Base-by-base conservation (phyloP, 2,329 filamentous ascomycete species). In the Cryphonectria parasitica region DNA sequence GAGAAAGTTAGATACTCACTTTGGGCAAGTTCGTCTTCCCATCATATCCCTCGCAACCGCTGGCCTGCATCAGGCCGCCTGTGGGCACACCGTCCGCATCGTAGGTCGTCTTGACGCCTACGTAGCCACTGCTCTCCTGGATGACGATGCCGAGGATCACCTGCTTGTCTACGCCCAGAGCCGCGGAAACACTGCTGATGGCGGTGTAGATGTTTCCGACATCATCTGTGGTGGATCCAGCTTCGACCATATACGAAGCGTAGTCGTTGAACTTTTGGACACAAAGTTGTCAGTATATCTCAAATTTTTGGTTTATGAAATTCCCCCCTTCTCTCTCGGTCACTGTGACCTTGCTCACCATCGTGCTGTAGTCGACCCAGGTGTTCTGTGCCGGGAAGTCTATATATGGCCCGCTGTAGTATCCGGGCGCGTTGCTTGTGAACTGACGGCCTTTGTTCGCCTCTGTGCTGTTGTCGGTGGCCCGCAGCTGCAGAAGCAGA, bases 101-200 rank as follows among this genome's bases (percentile, higher is more conserved):
- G 61, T n/a, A 72, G 45, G 80, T 81, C 25, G 80, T 82, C 3
- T 45, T 61, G 19, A 81, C 80, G 17, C 79, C 80, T 39, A 83
- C 80, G 70, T 81, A 77, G 41, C 81, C 81, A 66, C 76, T 77
- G 72, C 77, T 80, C 75, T 82, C 81, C 75, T 82, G 79, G 79
- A 83, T 82, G 72, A 83, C 81, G 72, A 82, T 81, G 66, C 74
- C 76, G 64, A 82, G 77, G 72, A 82, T 79, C 61, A 82, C 77
- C n/a, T 80, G 73, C 69, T 75, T 72, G 68, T 81, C 80, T 64
- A 82, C 79, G 52, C 78, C 78, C 41, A 78, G 71, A 72, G 77
- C 11, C 3, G n/a, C 76, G 68, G 77, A 77, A 56, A 74, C 75
- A 62, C 78, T 75, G 6, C 70, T 63, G 28, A 81, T 75, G 36